phyloP scores from a whole-genome alignment of 495 filamentous ascomycete genomes.

The Paragyromitra xinjiangensis region DNA sequence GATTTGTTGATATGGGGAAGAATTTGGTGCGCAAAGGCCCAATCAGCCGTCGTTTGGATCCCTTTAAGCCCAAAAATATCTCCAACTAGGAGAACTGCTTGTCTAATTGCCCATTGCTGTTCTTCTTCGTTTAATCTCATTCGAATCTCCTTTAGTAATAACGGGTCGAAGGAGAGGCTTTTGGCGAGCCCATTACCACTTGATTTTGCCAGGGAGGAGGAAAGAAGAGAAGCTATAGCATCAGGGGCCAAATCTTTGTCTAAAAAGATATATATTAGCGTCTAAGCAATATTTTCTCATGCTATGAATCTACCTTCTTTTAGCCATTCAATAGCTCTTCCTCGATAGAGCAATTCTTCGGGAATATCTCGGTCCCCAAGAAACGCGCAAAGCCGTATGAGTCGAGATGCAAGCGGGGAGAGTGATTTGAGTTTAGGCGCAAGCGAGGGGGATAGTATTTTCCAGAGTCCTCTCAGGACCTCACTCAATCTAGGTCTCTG shows the following conservation, averaged over 20 bases:
- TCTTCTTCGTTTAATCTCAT: background rate
- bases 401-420: background rate
- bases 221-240: background rate
- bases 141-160: background rate
- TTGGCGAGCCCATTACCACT: background rate
- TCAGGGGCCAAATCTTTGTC: background rate
- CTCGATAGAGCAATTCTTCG: slow-evolving; percentile 21
- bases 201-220: slow-evolving; percentile 1
- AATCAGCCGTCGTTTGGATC: background rate
- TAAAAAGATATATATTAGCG: background rate
- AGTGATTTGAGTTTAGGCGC: background rate
- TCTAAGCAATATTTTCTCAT: background rate
- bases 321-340: background rate
- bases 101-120: background rate
- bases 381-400: slow-evolving; percentile 15
- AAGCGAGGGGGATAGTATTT: background rate
- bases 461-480: background rate
- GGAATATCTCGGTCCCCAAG: slow-evolving; percentile 1
- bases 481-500: background rate
- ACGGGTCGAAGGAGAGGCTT: background rate
- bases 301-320: background rate
- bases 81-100: background rate
- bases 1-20: background rate
- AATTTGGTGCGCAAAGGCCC: background rate
- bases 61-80: background rate